Evolutionary conservation across 768 basidiomycete species (phyloP), one percentile per base, ranked within the genome.

Genomic region (Suillus spraguei): DNA sequence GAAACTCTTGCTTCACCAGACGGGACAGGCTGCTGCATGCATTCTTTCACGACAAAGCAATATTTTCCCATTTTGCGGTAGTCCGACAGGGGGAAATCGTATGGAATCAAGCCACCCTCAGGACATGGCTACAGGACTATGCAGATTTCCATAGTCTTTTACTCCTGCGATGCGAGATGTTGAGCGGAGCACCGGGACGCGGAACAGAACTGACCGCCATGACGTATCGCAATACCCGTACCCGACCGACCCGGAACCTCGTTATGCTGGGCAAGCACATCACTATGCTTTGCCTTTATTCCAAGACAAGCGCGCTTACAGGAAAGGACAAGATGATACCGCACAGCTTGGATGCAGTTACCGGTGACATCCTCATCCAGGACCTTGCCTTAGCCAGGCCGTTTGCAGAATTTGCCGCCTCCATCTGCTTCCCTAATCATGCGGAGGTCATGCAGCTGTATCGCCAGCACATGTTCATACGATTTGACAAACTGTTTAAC

Each of bases 301-400:
- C 63, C 20, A 70, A 75, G 47, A 66, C 61, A 0, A 66, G 59
- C 13, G 16, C 65, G 2, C 32, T 66, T 11, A 61, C n/a, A 4
- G 10, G n/a, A 22, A 10, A 60, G 3, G 68, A 74, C 50, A 71
- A 68, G 33, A 63, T 74, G 2, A 71, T 77, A 17, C 77, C 77
- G 2, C 71, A 73, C 47, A 63, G 69, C 0, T 46, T 76, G 0
- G 70, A 73, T 62, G 68, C 60, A 0, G 60, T 76, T 2, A 67
- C 63, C 1, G 53, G 69, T 1, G 70, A 76, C 56, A 44, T 76
- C 0, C 44, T 76, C 0, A 64, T 78, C 6, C 73, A 76, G 44
- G 59, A 70, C 8, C 71, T 72, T 2, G 68, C 70, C 1, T 53
- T 76, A 9, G 68, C 67, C 3, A 41, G 68, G 1, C 70, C 72